phyloP scores from a whole-genome alignment of 2,329 filamentous ascomycete species.

The Cercospora beticola region DNA sequence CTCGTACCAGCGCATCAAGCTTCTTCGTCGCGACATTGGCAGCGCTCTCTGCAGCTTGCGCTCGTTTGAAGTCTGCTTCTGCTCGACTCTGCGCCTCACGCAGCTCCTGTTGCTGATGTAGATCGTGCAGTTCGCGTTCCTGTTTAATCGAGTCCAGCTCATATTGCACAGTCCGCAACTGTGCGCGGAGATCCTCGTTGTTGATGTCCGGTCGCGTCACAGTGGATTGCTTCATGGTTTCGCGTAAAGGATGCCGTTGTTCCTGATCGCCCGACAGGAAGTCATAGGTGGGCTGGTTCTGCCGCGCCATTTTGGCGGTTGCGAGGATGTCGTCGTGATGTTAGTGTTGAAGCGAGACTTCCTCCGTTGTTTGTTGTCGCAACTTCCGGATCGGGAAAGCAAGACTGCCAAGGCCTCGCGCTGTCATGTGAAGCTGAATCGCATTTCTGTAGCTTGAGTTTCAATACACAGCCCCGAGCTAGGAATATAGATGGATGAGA shows the following conservation, averaged over 20 bases:
- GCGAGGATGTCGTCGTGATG: not conserved
- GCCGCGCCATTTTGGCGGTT: conserved; percentile 32
- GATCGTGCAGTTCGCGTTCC: conserved; percentile 74
- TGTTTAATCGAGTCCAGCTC: conserved; percentile 83
- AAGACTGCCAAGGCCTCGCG: not conserved
- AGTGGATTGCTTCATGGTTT: conserved; percentile 48
- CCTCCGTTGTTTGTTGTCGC: conserved; percentile 2
- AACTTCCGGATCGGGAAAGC: conserved; percentile 5
- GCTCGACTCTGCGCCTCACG: conserved; percentile 75
- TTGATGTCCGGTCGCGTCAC: conserved; percentile 39
- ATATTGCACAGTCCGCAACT: conserved; percentile 84
- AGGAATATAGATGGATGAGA: too few relatives aligned
- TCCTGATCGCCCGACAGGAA: conserved; percentile 48
- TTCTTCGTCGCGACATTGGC: conserved; percentile 54
- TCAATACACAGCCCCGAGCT: not conserved
- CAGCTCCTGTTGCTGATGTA: conserved; percentile 80
- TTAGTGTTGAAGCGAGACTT: not conserved
- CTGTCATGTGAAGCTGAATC: not conserved
- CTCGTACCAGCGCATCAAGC: conserved; percentile 54
- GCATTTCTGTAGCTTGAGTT: not conserved
- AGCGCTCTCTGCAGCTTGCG: conserved; percentile 55
- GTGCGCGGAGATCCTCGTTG: conserved; percentile 81
- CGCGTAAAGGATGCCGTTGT: conserved; percentile 41
- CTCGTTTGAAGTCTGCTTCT: conserved; percentile 78
- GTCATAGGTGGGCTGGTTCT: conserved; percentile 48